Conservation (phyloP, 2,329 filamentous ascomycete genomes). For the Diplodia sapinea region DNA sequence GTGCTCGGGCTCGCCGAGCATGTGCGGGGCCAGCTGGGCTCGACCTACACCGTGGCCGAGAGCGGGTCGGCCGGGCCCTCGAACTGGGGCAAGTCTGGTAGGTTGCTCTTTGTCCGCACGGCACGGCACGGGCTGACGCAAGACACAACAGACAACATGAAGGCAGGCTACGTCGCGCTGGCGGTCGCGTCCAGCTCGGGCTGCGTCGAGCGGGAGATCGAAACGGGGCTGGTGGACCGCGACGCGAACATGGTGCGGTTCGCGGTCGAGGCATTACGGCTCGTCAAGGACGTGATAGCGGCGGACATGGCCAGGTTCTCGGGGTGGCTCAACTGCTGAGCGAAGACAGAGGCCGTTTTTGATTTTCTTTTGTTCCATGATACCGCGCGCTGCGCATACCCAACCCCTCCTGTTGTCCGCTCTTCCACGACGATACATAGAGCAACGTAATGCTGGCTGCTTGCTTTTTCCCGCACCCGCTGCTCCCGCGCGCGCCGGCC, state of each 20-base stretch:
- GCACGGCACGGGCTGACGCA: not conserved
- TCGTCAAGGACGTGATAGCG: slow-evolving; percentile 59
- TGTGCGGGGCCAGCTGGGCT: slow-evolving; percentile 58
- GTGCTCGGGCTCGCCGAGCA: slow-evolving; percentile 63
- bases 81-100: slow-evolving; percentile 56
- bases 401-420: not conserved
- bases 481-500: not conserved
- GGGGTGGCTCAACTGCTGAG: slow-evolving; percentile 24
- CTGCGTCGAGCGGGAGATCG: slow-evolving; percentile 60
- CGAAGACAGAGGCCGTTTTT: not conserved
- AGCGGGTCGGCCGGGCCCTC: slow-evolving; percentile 69
- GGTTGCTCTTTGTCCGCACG: not conserved
- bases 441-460: not conserved
- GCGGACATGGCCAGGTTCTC: slow-evolving; percentile 25
- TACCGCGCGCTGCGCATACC: slow-evolving; percentile 8
- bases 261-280: slow-evolving; percentile 61
- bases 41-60: slow-evolving; percentile 65
- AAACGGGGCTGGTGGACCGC: slow-evolving; percentile 62
- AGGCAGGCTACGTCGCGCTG: slow-evolving; percentile 64
- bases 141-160: slow-evolving; percentile 39
- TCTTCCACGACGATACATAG: not conserved
- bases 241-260: slow-evolving; percentile 68
- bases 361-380: slow-evolving; percentile 2
- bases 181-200: slow-evolving; percentile 61
- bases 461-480: slow-evolving; percentile 20